These are phyloP conservation scores for Lichtheimia ornata DNA, from an alignment of 371 early-diverging fungal genomes.

Conservation along the genomic window DNA sequence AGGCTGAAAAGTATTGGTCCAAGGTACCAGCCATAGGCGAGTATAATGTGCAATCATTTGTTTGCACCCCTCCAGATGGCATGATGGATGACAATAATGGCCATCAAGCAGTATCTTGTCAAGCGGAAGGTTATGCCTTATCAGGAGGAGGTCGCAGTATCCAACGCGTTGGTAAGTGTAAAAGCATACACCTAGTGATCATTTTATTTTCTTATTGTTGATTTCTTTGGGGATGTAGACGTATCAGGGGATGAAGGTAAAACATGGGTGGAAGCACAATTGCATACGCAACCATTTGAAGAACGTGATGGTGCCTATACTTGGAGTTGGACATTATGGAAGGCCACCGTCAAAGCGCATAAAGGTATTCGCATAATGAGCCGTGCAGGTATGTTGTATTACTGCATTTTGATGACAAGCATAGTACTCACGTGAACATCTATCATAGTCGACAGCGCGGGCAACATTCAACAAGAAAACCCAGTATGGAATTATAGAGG, in stretches of 20 bases:
- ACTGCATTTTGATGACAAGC: not conserved
- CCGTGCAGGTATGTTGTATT: constrained; percentile 63
- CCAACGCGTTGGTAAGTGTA: constrained; percentile 62
- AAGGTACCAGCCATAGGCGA: constrained; percentile 71
- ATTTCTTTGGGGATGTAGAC: constrained; percentile 36
- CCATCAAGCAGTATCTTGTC: constrained; percentile 1
- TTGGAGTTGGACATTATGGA: constrained; percentile 85
- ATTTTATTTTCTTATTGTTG: not conserved
- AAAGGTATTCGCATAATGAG: constrained; percentile 52
- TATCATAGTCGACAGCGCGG: constrained; percentile 63
- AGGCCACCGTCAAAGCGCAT: constrained; percentile 42
- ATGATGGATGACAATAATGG: constrained; percentile 11
- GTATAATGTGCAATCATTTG: constrained; percentile 72
- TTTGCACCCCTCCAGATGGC: constrained; percentile 57
- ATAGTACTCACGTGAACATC: not conserved
- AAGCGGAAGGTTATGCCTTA: constrained; percentile 39
- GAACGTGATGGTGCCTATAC: constrained; percentile 24
- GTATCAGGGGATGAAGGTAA: constrained; percentile 82
- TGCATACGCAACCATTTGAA: constrained; percentile 36
- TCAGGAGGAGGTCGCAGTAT: constrained; percentile 60
- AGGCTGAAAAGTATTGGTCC: constrained; percentile 53
- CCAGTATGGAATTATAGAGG: constrained; percentile 87
- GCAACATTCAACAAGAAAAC: constrained; percentile 77
- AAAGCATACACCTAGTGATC: not conserved
- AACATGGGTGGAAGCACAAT: constrained; percentile 71